phyloP scores from a whole-genome alignment of 306 rosid genomes.

The Astragalus glycyphyllos region DNA sequence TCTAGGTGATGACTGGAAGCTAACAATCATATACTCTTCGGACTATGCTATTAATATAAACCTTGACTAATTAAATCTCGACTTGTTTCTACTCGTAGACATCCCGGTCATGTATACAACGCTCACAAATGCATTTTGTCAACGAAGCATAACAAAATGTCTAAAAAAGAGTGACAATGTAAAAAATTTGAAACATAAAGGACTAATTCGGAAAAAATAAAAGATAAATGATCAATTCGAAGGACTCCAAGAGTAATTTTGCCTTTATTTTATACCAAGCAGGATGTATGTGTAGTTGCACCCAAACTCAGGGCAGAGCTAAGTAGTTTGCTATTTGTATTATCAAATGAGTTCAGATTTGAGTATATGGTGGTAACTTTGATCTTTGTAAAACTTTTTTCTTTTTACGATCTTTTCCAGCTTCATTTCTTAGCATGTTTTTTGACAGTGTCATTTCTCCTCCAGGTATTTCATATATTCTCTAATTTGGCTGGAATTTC shows the following conservation, averaged over 20 bases:
- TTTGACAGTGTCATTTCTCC: slow-evolving; percentile 20
- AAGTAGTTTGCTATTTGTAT: background rate
- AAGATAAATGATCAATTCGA: no score
- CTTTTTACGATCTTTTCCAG: slow-evolving; percentile 11
- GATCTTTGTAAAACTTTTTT: background rate
- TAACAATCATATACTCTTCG: background rate
- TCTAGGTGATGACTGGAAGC: slow-evolving; percentile 2
- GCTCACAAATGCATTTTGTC: no score
- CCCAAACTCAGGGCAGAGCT: slow-evolving; percentile 2
- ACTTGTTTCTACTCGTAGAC: background rate
- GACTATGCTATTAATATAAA: background rate
- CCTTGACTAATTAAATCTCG: slow-evolving; percentile 4
- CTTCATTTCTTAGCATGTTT: slow-evolving; percentile 26
- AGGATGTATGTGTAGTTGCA: slow-evolving; percentile 15
- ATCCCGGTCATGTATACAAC: no score
- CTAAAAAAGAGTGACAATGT: no score
- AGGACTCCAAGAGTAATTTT: no score
- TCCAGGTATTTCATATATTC: slow-evolving; percentile 31
- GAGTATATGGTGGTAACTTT: slow-evolving; percentile 24
- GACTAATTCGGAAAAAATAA: no score
- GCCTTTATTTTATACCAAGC: slow-evolving; percentile 19
- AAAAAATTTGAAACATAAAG: no score
- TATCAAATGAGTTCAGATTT: slow-evolving; percentile 8
- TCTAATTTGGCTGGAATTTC: slow-evolving; percentile 46
- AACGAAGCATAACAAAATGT: no score